Percentiles rank a stretch among this genome's conserved stretches.
phyloP scores from a whole-genome alignment of 768 basidiomycete species.

The Pulveroboletus frians region DNA sequence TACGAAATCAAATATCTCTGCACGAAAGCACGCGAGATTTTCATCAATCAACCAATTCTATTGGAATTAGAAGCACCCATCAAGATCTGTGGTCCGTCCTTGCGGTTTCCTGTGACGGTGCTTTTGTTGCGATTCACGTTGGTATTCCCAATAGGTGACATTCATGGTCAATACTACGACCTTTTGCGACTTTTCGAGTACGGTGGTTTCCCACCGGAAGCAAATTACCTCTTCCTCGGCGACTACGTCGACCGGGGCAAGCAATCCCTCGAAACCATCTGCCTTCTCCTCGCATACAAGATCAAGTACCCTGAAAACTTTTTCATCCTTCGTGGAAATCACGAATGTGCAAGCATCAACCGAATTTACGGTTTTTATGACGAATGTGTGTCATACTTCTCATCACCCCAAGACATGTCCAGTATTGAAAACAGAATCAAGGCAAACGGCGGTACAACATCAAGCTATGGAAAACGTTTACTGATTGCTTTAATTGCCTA shows the following conservation, averaged over 20 bases:
- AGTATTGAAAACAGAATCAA: constrained; percentile 31
- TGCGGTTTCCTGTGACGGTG: constrained; percentile 1
- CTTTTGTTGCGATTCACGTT: constrained; percentile 20
- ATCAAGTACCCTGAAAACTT: constrained; percentile 99
- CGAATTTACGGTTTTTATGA: constrained; percentile 99
- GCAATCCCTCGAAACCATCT: constrained; percentile 99
- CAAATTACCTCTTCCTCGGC: constrained; percentile 99
- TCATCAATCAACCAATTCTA: constrained; percentile 97
- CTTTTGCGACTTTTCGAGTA: constrained; percentile 97
- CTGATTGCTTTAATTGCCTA: constrained; percentile 99
- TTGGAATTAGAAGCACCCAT: constrained; percentile 98
- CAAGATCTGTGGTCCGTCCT: constrained; percentile 92
- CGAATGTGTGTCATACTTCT: constrained; percentile 68
- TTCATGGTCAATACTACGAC: constrained; percentile 99
- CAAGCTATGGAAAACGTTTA: constrained; percentile 99
- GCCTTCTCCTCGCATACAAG: constrained; percentile 98
- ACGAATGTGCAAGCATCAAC: constrained; percentile 99
- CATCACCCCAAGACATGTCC: background rate
- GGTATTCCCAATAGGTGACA: constrained; percentile 65
- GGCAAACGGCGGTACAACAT: constrained; percentile 99
- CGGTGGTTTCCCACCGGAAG: constrained; percentile 98
- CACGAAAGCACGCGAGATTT: constrained; percentile 97
- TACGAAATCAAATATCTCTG: constrained; percentile 99
- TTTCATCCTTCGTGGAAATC: constrained; percentile 98
- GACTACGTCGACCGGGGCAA: constrained; percentile 99